Conservation (phyloP, 305 asterid species). For the Stenogyne calaminthoides region DNA sequence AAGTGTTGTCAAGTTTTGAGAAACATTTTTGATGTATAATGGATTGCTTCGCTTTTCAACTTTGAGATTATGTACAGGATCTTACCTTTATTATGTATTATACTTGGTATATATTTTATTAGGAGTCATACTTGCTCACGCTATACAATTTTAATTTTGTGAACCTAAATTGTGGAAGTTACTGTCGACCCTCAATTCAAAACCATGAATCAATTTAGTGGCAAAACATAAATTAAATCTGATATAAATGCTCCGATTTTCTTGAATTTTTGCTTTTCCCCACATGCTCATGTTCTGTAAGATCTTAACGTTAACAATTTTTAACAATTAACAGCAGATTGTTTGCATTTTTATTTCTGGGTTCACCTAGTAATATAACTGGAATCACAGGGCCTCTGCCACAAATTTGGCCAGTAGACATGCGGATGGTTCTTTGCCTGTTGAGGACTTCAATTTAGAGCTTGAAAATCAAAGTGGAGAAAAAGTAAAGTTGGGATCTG, state of each 20-base stretch:
- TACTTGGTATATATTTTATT: neutral
- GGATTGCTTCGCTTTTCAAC: neutral
- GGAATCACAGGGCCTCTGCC: constrained; percentile 70
- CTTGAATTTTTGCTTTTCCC: constrained; percentile 1
- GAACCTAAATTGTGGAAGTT: neutral
- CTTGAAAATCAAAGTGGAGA: constrained; percentile 96
- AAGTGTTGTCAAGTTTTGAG: neutral
- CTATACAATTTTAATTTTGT: neutral
- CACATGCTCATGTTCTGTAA: neutral
- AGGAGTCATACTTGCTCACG: neutral
- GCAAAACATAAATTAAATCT: neutral
- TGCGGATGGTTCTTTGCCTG: constrained; percentile 85
- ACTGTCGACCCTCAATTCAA: neutral
- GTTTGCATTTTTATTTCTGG: constrained; percentile 13
- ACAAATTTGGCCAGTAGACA: constrained; percentile 77
- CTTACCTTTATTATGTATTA: neutral
- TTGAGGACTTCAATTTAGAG: constrained; percentile 89
- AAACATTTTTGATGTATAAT: neutral
- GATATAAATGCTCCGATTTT: constrained; percentile 5
- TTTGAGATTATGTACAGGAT: neutral
- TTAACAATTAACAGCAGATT: neutral
- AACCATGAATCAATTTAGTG: neutral
- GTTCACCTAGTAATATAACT: constrained; percentile 22
- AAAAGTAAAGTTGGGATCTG: constrained; percentile 81
- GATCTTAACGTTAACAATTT: constrained; percentile 1